Percentiles rank a stretch among this genome's conserved stretches.
Conservation (phyloP, 352 stramenopile species). For the Globisporangium radiosum region DNA sequence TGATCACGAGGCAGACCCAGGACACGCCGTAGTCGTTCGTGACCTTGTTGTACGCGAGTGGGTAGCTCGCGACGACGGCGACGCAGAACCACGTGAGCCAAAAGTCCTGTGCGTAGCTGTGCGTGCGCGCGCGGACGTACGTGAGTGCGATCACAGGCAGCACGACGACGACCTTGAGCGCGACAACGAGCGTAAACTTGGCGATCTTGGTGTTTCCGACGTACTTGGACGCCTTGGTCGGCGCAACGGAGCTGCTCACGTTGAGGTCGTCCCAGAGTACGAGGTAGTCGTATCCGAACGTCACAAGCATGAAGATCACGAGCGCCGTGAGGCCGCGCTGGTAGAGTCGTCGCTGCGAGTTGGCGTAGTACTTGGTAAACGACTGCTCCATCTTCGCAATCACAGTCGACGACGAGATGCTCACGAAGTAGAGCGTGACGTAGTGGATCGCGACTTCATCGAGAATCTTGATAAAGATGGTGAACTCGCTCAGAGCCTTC, state of each 20-base stretch:
- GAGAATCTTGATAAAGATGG: constrained; percentile 74
- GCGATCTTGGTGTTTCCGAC: constrained; percentile 31
- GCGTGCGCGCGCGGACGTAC: constrained; percentile 58
- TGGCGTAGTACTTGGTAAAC: constrained; percentile 76
- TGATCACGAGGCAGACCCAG: constrained; percentile 77
- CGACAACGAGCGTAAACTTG: constrained; percentile 64
- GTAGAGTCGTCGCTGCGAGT: constrained; percentile 57
- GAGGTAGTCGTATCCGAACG: constrained; percentile 70
- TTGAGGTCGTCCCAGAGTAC: constrained; percentile 48
- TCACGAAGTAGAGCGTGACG: constrained; percentile 79
- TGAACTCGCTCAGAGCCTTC: constrained; percentile 64
- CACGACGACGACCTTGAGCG: constrained; percentile 56
- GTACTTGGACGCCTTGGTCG: constrained; percentile 15
- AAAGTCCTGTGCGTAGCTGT: constrained; percentile 50
- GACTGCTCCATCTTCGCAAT: constrained; percentile 76
- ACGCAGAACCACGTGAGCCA: constrained; percentile 72
- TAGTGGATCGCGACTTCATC: constrained; percentile 78
- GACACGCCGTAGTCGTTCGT: constrained; percentile 78
- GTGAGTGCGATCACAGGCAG: constrained; percentile 56
- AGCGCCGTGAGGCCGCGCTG: constrained; percentile 47
- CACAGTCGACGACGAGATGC: constrained; percentile 56
- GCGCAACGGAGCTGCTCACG: constrained; percentile 34
- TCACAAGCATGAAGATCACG: constrained; percentile 64
- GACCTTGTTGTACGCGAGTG: constrained; percentile 77
- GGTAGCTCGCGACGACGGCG: constrained; percentile 50